Evolutionary conservation across 2,329 filamentous ascomycete species (phyloP), one percentile per base, ranked within the genome.

Genomic region (Aspergillus bombycis): DNA sequence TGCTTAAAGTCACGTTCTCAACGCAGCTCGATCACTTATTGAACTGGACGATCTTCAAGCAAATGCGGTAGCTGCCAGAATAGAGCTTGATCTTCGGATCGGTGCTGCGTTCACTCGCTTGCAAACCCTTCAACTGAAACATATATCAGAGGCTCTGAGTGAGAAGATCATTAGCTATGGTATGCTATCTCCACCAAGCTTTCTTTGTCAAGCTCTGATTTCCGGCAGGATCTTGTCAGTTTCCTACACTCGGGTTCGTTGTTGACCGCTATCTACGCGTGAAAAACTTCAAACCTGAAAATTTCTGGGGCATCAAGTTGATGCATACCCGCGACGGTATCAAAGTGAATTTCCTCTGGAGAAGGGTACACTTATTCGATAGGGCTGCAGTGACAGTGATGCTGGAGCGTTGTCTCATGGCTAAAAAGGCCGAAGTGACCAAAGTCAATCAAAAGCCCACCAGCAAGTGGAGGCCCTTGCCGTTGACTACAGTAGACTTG

Each of bases 251-350:
- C 6, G 95, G 95, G 0, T 99, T 99, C 69, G 94, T 99, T 1
- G 95, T 99, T 8, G 95, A 99, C 77, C 88, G 94, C 55, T 99
- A 98, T 77, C 92, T 97, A 71, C 89, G 92, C 57, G 95, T 99
- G 58, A 89, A 92, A 67, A 97, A 96, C 70, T 99, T 99, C 77
- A 89, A 95, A 1, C 91, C 94, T 0, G 95, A 99, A 74, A 82
- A 87, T 0, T 99, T 98, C 77, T 99, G 95, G 95, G 86, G 86
- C 64, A 96, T 99, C 81, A 94, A 90, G 70, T 85, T 99, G 45
- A 88, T 88, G 72, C 91, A 97, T 71, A 86, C 83, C 48, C 89
- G 92, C 58, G 90, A 97, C 43, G 84, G 86, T 4, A 92, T 93
- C 61, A 89, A 90, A 58, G 93, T 95, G 66, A 89, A 87, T 61